Evolutionary conservation across 139 green algal genomes (phyloP).

Genomic region (Chlamydomonas asymmetrica): DNA sequence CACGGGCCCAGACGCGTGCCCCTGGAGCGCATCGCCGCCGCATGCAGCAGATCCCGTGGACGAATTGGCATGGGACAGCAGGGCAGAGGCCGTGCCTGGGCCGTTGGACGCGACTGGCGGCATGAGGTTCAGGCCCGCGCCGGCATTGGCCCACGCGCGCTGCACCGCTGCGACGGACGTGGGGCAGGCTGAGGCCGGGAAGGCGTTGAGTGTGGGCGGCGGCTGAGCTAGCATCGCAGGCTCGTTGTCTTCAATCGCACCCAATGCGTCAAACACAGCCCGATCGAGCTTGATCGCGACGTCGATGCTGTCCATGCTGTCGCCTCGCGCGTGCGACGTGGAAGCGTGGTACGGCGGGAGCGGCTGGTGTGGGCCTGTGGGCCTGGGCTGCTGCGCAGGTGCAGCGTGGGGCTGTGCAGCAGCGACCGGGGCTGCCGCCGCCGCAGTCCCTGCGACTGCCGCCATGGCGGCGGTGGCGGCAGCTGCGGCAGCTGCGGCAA

Average conservation of each 20-base stretch:
- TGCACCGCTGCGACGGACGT: no score
- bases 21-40: neutral
- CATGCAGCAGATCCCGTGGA: neutral
- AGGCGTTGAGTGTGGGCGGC: neutral
- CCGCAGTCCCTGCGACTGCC: neutral
- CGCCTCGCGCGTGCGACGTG: conserved; percentile 11
- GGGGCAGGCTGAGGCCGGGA: no score
- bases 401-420: neutral
- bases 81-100: no score
- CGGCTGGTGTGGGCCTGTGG: neutral
- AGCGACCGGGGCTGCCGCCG: neutral
- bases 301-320: conserved; percentile 35
- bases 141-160: conserved; percentile 1
- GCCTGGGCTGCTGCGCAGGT: neutral
- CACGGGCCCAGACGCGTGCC: neutral
- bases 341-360: neutral
- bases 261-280: conserved; percentile 17
- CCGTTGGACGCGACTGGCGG: no score
- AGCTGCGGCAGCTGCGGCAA: neutral
- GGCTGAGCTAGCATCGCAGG: neutral
- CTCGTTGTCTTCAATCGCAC: neutral
- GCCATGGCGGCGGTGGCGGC: neutral
- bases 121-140: no score
- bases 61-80: neutral
- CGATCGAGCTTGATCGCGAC: conserved; percentile 12